Conservation (phyloP, 345 rosid species). For the Cardiospermum halicacabum region DNA sequence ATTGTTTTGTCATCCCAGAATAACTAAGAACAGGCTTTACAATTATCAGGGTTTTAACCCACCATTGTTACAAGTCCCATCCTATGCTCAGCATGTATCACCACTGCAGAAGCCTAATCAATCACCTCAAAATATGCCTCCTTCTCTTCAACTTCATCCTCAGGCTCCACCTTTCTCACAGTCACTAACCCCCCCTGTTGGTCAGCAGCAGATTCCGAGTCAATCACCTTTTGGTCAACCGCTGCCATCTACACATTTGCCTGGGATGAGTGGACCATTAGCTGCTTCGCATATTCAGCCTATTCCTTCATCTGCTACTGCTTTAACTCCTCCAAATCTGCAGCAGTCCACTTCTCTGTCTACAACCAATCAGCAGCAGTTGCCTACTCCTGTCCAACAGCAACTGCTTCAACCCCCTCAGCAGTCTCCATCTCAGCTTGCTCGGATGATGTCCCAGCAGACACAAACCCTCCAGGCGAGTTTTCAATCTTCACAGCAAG, state of each 20-base stretch:
- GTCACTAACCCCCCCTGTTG: slow-evolving; percentile 26
- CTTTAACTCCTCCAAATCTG: slow-evolving; percentile 38
- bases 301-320: slow-evolving; percentile 35
- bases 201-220: slow-evolving; percentile 33
- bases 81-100: slow-evolving; percentile 53
- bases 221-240: slow-evolving; percentile 46
- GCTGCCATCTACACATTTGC: slow-evolving; percentile 41
- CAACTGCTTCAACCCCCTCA: slow-evolving; percentile 56
- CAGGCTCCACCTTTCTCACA: slow-evolving; percentile 42
- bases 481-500: slow-evolving; percentile 90
- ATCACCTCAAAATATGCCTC: slow-evolving; percentile 51
- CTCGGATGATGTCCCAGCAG: slow-evolving; percentile 90
- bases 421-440: slow-evolving; percentile 90
- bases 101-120: slow-evolving; percentile 55
- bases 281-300: slow-evolving; percentile 49
- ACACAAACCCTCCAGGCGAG: slow-evolving; percentile 85
- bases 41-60: slow-evolving; percentile 37
- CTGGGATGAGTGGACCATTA: slow-evolving; percentile 45
- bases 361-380: slow-evolving; percentile 48
- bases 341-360: slow-evolving; percentile 38
- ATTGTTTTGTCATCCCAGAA: slow-evolving; percentile 5
- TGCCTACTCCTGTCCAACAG: slow-evolving; percentile 50
- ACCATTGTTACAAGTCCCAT: slow-evolving; percentile 40
- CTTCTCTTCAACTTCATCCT: slow-evolving; percentile 44
- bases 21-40: neutral